Evolutionary conservation across 1,284 basidiomycete genomes (phyloP).

Genomic region (Mrakiaceae sp.): DNA sequence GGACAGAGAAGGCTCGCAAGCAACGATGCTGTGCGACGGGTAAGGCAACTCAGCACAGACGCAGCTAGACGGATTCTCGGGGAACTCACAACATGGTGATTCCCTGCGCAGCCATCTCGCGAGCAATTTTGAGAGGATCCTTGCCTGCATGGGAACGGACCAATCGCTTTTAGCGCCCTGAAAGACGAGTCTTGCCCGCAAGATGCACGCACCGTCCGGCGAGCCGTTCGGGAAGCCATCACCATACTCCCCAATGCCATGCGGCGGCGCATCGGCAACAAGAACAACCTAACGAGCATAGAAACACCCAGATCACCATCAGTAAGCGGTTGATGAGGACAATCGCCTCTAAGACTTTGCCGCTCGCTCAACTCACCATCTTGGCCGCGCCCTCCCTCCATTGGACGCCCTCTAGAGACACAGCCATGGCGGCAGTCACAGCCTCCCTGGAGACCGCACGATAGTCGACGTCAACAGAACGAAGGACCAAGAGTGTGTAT

Average conservation of each 20-base stretch:
- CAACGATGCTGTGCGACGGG: conserved; percentile 65
- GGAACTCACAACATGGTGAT: conserved; percentile 63
- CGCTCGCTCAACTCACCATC: conserved; percentile 44
- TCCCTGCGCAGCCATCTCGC: conserved; percentile 78
- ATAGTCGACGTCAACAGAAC: too few relatives aligned
- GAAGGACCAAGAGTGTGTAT: too few relatives aligned
- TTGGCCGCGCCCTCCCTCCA: conserved; percentile 85
- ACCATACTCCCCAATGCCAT: conserved; percentile 78
- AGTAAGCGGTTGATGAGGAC: neutral
- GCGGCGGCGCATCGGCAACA: conserved; percentile 95
- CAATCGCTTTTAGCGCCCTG: too few relatives aligned
- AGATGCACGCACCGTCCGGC: conserved; percentile 24
- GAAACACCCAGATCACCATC: neutral
- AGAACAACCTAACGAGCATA: conserved; percentile 45
- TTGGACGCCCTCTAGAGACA: conserved; percentile 67
- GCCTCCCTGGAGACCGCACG: conserved; percentile 47
- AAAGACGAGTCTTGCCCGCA: too few relatives aligned
- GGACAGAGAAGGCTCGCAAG: conserved; percentile 93
- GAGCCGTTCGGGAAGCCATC: conserved; percentile 50
- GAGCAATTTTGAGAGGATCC: conserved; percentile 78
- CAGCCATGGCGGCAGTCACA: conserved; percentile 84
- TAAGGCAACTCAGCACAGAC: neutral
- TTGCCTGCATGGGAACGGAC: conserved; percentile 37
- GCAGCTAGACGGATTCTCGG: neutral
- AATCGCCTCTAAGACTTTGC: too few relatives aligned